A percentile compares a stretch with the other conserved stretches of the same genome.
Conservation (phyloP, 192 early-diverging fungal species). For the Piromyces finnis region DNA sequence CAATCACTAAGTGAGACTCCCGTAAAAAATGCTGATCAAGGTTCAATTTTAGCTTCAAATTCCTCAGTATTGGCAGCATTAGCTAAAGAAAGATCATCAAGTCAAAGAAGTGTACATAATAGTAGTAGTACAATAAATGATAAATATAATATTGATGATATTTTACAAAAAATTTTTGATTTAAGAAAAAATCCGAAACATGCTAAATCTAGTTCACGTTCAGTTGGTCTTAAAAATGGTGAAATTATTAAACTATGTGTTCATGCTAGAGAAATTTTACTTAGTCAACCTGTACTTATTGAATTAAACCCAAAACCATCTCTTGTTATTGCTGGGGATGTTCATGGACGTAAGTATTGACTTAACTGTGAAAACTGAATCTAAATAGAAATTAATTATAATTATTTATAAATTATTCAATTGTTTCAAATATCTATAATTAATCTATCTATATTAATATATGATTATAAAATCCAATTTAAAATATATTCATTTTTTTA, state of each 20-base stretch:
- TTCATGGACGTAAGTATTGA: neutral
- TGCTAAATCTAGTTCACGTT: neutral
- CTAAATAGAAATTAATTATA: no score
- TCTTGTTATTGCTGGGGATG: neutral
- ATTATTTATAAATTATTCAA: no score
- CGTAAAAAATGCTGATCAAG: neutral
- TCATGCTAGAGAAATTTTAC: constrained; percentile 66
- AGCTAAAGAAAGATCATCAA: neutral
- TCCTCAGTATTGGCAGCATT: neutral
- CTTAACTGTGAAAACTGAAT: no score
- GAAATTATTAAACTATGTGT: constrained; percentile 77
- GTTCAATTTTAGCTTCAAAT: neutral
- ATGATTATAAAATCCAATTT: no score
- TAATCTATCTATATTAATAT: no score
- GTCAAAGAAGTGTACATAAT: neutral
- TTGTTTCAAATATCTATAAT: no score
- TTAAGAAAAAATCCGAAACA: neutral
- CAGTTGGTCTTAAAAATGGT: constrained; percentile 46
- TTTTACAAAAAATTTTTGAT: neutral
- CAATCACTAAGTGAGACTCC: neutral
- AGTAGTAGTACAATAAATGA: neutral
- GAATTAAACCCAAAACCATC: constrained; percentile 16
- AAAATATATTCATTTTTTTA: no score
- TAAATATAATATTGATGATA: neutral
- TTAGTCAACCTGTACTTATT: constrained; percentile 58